These are phyloP conservation scores for Tuber calosporum DNA, from an alignment of 495 filamentous ascomycete species.

Conservation along the genomic window DNA sequence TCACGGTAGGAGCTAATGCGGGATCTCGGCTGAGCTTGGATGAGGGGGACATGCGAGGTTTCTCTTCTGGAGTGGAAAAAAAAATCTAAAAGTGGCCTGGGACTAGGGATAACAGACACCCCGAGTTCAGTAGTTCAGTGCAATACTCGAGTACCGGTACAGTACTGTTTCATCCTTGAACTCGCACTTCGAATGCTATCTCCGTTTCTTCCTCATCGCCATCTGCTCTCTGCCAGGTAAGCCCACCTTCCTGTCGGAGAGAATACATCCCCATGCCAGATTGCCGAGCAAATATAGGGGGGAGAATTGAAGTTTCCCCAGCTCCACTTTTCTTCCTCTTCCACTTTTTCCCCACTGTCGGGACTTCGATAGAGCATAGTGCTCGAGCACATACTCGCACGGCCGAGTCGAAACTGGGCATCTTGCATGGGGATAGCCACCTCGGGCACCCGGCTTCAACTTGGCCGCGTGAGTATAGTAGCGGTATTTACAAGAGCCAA, in stretches of 20 bases:
- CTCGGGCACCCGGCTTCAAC: neutral
- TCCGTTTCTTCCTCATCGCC: neutral
- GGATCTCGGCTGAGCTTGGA: neutral
- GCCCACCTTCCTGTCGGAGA: neutral
- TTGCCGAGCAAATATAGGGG: neutral
- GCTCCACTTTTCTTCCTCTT: neutral
- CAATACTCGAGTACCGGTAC: too few species aligned
- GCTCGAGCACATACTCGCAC: neutral
- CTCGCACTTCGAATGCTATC: neutral
- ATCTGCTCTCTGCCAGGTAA: neutral
- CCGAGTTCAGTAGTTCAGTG: neutral
- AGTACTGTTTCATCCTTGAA: neutral
- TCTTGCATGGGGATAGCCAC: neutral
- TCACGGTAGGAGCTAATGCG: neutral
- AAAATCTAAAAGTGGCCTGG: neutral
- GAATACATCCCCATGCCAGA: neutral
- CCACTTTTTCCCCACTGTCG: neutral
- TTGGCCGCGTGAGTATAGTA: neutral
- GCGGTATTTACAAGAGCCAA: neutral
- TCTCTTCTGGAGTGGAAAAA: neutral
- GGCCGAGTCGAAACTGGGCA: neutral
- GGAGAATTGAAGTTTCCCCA: neutral
- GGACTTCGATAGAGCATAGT: neutral
- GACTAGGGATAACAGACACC: neutral
- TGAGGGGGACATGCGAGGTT: neutral